Conservation (phyloP, 2,329 filamentous ascomycete species). For the Exophiala viscosa region DNA sequence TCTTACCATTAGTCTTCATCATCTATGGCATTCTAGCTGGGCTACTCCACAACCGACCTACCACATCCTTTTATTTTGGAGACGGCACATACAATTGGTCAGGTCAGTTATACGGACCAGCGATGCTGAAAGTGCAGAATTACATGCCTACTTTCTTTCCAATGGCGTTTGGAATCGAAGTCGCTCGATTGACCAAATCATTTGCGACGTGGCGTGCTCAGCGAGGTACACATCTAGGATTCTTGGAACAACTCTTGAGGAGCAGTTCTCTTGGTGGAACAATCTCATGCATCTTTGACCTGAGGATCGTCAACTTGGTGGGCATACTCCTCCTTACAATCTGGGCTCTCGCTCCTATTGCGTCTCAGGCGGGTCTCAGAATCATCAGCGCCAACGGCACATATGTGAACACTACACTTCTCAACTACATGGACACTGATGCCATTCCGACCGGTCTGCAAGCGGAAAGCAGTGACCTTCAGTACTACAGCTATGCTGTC, state of each 20-base stretch:
- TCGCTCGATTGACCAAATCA: conserved; percentile 1
- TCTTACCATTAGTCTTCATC: conserved; percentile 1
- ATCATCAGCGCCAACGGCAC: conserved; percentile 8
- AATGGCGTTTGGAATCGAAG: conserved; percentile 1
- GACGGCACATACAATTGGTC: conserved; percentile 5
- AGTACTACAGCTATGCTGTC: conserved; percentile 3
- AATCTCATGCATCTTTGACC: background rate
- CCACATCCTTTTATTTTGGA: conserved; percentile 4
- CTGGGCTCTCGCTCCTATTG: conserved; percentile 2
- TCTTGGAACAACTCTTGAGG: conserved; percentile 2
- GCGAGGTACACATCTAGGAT: background rate
- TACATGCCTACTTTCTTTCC: conserved; percentile 6
- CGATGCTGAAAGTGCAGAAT: conserved; percentile 5
- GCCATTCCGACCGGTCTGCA: conserved; percentile 5
- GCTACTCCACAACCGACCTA: background rate
- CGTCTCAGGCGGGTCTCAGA: conserved; percentile 6
- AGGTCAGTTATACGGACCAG: conserved; percentile 1
- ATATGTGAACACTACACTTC: background rate
- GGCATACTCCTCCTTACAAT: background rate
- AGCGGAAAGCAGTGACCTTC: conserved; percentile 1
- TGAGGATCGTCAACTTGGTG: conserved; percentile 1
- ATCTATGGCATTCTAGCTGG: conserved; percentile 2
- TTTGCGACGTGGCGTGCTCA: conserved; percentile 4
- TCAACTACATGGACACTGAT: conserved; percentile 4
- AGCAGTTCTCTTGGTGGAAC: conserved; percentile 3